phyloP scores from a whole-genome alignment of 2,329 filamentous ascomycete species.

The Phyllachora maydis region DNA sequence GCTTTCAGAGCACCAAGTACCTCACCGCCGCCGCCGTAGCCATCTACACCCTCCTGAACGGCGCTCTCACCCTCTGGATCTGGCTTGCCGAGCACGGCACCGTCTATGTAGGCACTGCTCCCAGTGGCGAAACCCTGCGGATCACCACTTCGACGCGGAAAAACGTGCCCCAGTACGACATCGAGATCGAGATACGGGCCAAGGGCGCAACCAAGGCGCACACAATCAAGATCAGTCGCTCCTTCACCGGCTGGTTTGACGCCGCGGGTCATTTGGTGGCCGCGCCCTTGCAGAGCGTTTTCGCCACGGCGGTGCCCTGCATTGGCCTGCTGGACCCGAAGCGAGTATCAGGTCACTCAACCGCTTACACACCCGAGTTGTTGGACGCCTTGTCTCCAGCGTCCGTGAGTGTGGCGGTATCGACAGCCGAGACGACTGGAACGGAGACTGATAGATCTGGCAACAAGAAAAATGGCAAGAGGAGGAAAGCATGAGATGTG shows the following conservation, averaged over 20 bases:
- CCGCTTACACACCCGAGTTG: constrained; percentile 19
- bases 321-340: constrained; percentile 47
- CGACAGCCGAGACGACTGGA: constrained; percentile 8
- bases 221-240: constrained; percentile 32
- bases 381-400: constrained; percentile 20
- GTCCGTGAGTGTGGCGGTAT: constrained; percentile 4
- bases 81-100: constrained; percentile 62
- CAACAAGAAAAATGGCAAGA: constrained; percentile 21
- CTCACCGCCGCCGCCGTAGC: constrained; percentile 65
- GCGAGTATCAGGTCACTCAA: constrained; percentile 18
- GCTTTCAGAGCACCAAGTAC: constrained; percentile 69
- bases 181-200: constrained; percentile 37
- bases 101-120: constrained; percentile 54
- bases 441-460: constrained; percentile 11
- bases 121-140: constrained; percentile 44
- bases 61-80: constrained; percentile 64
- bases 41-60: constrained; percentile 63
- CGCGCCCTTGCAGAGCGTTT: constrained; percentile 57
- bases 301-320: constrained; percentile 45
- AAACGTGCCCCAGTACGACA: constrained; percentile 60
- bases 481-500: constrained; percentile 23
- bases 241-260: constrained; percentile 65
- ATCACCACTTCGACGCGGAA: constrained; percentile 59
- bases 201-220: constrained; percentile 14
- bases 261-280: constrained; percentile 48